A percentile compares a stretch with the other conserved stretches of the same genome.
These are phyloP conservation scores for Monosporascus sp. DNA, from an alignment of 2,329 filamentous ascomycete species.

Conservation along the genomic window DNA sequence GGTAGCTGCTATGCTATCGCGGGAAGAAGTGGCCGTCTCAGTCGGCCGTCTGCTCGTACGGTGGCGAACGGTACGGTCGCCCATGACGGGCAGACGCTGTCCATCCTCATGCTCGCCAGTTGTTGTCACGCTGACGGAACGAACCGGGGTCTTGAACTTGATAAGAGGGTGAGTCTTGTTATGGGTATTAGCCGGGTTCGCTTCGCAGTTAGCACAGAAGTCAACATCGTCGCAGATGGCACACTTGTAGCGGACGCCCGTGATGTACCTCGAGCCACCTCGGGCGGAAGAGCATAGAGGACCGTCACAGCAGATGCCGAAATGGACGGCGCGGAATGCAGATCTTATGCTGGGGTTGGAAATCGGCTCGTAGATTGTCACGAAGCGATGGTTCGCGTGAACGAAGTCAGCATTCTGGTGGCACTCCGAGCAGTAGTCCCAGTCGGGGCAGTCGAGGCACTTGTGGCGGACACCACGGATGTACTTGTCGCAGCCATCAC, in stretches of 20 bases:
- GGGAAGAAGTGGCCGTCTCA: slow-evolving; percentile 46
- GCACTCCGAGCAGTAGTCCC: slow-evolving; percentile 87
- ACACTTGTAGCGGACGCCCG: slow-evolving; percentile 91
- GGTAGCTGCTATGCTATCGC: slow-evolving; percentile 39
- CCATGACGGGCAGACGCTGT: slow-evolving; percentile 61
- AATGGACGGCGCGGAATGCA: slow-evolving; percentile 53
- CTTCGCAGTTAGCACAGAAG: slow-evolving; percentile 93
- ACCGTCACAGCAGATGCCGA: slow-evolving; percentile 91
- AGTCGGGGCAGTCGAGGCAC: slow-evolving; percentile 94
- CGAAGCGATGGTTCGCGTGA: slow-evolving; percentile 84
- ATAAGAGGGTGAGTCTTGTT: slow-evolving; percentile 96
- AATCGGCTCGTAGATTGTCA: slow-evolving; percentile 74
- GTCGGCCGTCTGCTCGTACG: slow-evolving; percentile 43
- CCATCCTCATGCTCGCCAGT: slow-evolving; percentile 70
- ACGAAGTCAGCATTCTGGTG: slow-evolving; percentile 58
- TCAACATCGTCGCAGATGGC: slow-evolving; percentile 92
- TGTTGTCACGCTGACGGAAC: slow-evolving; percentile 81
- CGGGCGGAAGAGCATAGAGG: slow-evolving; percentile 67
- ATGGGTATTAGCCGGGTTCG: slow-evolving; percentile 75
- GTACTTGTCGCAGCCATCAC: slow-evolving; percentile 86
- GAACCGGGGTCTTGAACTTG: slow-evolving; percentile 92
- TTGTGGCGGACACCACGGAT: slow-evolving; percentile 92
- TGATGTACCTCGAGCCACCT: slow-evolving; percentile 64
- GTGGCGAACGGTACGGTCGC: slow-evolving; percentile 47
- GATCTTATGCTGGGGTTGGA: slow-evolving; percentile 33